Conservation (phyloP, 768 basidiomycete species). For the Termitomyces sp. region DNA sequence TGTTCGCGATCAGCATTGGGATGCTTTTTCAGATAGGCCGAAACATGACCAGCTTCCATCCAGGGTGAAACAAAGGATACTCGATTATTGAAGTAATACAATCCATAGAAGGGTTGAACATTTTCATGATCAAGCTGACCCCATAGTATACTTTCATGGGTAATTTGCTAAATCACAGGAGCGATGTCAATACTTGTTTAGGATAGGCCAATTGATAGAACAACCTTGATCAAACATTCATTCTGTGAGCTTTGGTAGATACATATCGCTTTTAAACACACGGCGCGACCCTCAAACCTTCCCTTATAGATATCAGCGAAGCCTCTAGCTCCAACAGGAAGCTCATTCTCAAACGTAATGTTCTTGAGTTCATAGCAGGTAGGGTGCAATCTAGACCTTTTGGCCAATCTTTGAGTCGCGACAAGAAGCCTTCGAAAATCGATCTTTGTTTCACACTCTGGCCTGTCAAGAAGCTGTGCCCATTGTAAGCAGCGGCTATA, state of each 20-base stretch:
- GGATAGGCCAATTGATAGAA: neutral
- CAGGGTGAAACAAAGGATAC: constrained; percentile 27
- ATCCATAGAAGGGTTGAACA: constrained; percentile 22
- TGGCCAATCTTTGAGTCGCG: constrained; percentile 4
- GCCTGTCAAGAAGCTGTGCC: neutral
- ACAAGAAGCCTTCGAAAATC: no score
- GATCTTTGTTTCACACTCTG: neutral
- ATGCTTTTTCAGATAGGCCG: constrained; percentile 19
- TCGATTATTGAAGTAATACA: constrained; percentile 16
- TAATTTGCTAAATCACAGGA: neutral
- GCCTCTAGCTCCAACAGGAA: constrained; percentile 3
- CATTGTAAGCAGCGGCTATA: neutral
- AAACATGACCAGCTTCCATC: constrained; percentile 16
- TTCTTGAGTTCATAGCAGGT: constrained; percentile 3
- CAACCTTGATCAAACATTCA: neutral
- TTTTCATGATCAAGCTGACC: constrained; percentile 22
- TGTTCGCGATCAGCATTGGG: constrained; percentile 16
- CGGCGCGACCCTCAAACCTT: neutral
- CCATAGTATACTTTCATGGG: constrained; percentile 15
- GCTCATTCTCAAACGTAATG: neutral
- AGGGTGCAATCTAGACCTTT: constrained; percentile 2
- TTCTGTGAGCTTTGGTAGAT: neutral
- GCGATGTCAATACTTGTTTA: neutral
- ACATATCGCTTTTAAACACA: constrained; percentile 4
- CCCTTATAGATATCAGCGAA: constrained; percentile 9